Base-by-base conservation (phyloP, 163 green algal genomes). In the Chlamydomonas reinhardtii region DNA sequence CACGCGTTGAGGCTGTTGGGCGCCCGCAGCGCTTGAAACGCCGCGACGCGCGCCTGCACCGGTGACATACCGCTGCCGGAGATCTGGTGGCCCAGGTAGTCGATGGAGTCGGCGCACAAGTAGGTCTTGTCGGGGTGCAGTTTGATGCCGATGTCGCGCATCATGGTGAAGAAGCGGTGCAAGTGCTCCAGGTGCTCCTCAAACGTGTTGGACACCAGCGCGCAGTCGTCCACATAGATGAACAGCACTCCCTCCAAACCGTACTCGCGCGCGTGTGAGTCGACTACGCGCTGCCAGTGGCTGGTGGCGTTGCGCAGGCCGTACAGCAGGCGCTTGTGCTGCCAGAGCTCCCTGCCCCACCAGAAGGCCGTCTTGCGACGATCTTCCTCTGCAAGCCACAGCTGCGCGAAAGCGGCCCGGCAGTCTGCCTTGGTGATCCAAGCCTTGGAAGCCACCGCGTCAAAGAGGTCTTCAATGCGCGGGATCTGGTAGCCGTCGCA, bases 311-410 rank as follows among this genome's bases (percentile, higher is more conserved):
- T 54, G 43, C 43, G 43, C 43, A 54, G 43, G 43, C 43, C 43
- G 43, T 54, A 54, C 43, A 54, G 43, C 11, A 54, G 43, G 8
- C 43, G 43, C 43, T 6, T 54, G 43, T 85, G 77, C 64, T 69
- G 69, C 64, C 22, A 52, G n/a, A 76, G 48, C 29, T 43, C 19
- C 31, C 39, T 27, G 24, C 31, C 22, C 16, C 29, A 68, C 65
- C 77, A 85, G 66, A 65, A 85, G 11, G 66, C 43, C n/a, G 77
- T 85, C 39, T 76, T 68, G 16, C 11, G 43, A 43, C 76, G 77
- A n/a, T 85, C 66, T 8, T 64, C 66, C 43, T 6, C 8, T 11
- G 6, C 11, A 11, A 54, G 6, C 8, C 8, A 11, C 43, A 54
- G 43, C 43, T 54, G 43, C 6, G 6, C 11, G 43, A 54, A 54